These are phyloP conservation scores for Sporothrix phasma DNA, from an alignment of 2,329 filamentous ascomycete species.

Conservation along the genomic window DNA sequence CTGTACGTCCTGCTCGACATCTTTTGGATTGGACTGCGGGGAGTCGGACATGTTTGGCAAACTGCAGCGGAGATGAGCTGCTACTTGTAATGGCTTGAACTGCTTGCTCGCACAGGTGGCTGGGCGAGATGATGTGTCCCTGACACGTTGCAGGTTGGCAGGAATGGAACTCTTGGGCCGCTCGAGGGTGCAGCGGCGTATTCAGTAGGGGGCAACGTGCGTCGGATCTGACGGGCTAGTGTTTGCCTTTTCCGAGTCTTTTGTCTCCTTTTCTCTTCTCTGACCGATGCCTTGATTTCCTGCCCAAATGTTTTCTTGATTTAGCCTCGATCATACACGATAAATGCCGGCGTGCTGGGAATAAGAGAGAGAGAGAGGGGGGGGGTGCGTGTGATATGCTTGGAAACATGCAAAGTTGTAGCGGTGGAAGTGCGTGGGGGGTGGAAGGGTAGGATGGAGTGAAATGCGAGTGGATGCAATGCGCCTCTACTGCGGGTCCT, in stretches of 20 bases:
- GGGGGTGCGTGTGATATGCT: neutral
- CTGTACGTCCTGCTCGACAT: conserved; percentile 86
- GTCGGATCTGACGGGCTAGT: conserved; percentile 30
- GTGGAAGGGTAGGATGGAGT: conserved; percentile 19
- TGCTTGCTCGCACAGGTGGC: conserved; percentile 48
- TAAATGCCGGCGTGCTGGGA: neutral
- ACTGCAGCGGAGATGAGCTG: conserved; percentile 55
- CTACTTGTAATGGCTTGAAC: conserved; percentile 46
- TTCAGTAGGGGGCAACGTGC: conserved; percentile 26
- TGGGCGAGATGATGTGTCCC: conserved; percentile 48
- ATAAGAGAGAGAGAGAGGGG: neutral
- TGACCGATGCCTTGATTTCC: conserved; percentile 25
- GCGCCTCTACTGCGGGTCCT: conserved; percentile 30
- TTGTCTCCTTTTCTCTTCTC: conserved; percentile 20
- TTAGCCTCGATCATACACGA: conserved; percentile 29
- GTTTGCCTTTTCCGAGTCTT: conserved; percentile 19
- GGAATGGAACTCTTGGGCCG: conserved; percentile 31
- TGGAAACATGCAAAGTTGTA: conserved; percentile 7
- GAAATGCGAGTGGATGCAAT: conserved; percentile 21
- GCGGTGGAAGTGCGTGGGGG: conserved; percentile 26
- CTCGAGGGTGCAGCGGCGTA: conserved; percentile 39
- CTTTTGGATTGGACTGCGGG: conserved; percentile 81
- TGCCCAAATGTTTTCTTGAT: conserved; percentile 26
- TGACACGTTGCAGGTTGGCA: conserved; percentile 50
- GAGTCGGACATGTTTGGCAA: conserved; percentile 86